Percentiles rank a stretch among this genome's conserved stretches.
phyloP scores from a whole-genome alignment of 345 rosid genomes.

The Eucalyptus polyanthemos region DNA sequence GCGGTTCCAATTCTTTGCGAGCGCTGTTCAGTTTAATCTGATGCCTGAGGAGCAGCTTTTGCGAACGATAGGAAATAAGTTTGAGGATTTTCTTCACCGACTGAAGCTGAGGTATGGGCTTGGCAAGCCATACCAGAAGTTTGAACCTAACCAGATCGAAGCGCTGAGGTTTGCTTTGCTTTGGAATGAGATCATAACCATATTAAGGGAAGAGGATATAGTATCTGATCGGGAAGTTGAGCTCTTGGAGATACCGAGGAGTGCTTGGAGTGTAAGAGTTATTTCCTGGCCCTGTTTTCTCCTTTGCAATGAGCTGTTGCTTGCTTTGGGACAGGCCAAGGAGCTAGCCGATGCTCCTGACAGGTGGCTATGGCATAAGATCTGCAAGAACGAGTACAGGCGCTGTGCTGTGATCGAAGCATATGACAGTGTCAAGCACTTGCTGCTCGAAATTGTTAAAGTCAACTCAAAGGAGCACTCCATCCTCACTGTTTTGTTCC shows the following conservation, averaged over 20 bases:
- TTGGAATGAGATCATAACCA: constrained; percentile 80
- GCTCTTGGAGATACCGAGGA: constrained; percentile 67
- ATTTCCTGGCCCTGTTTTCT: constrained; percentile 91
- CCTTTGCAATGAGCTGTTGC: constrained; percentile 77
- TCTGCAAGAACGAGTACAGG: constrained; percentile 78
- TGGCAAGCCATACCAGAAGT: constrained; percentile 79
- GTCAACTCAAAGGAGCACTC: constrained; percentile 68
- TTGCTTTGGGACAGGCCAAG: constrained; percentile 81
- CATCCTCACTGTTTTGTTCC: constrained; percentile 57
- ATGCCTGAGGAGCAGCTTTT: constrained; percentile 81
- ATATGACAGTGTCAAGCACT: constrained; percentile 65
- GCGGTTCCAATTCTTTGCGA: constrained; percentile 88
- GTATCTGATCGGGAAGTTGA: constrained; percentile 75
- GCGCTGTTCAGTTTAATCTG: constrained; percentile 87
- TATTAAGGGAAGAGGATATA: constrained; percentile 86
- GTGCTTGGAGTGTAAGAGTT: constrained; percentile 72
- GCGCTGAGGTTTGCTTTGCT: constrained; percentile 78
- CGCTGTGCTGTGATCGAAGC: constrained; percentile 87
- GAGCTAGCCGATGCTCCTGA: constrained; percentile 87
- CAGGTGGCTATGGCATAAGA: constrained; percentile 84
- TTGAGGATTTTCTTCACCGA: constrained; percentile 63
- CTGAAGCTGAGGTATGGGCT: constrained; percentile 88
- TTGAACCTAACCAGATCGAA: constrained; percentile 78
- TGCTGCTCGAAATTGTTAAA: constrained; percentile 52
- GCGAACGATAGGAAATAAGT: constrained; percentile 57